Percentiles rank a stretch among this genome's conserved stretches.
Evolutionary conservation across 495 filamentous ascomycete genomes (phyloP).

Genomic region (Amniculicola lignicola): DNA sequence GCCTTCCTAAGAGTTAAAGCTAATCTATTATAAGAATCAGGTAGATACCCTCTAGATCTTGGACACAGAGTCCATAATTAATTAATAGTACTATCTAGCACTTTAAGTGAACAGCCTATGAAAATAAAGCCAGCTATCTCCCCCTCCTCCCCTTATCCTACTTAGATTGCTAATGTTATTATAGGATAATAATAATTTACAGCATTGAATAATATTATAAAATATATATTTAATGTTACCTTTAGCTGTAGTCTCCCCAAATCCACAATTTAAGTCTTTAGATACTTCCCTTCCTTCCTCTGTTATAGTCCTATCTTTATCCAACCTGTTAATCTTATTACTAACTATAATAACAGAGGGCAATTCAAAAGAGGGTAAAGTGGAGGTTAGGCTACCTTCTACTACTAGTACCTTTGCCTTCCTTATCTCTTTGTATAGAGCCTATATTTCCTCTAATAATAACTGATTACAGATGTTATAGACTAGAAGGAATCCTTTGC

Average conservation of each 20-base stretch:
- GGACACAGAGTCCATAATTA: background rate
- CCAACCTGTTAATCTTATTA: background rate
- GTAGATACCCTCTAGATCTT: constrained; percentile 7
- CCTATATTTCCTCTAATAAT: background rate
- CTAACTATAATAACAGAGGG: constrained; percentile 1
- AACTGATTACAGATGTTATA: constrained; percentile 1
- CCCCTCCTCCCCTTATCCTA: background rate
- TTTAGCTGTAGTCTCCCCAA: background rate
- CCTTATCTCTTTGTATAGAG: background rate
- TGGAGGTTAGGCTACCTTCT: constrained; percentile 1
- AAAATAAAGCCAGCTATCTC: background rate
- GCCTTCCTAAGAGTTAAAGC: background rate
- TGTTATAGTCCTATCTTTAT: background rate
- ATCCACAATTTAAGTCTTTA: constrained; percentile 3
- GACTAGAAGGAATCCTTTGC: background rate
- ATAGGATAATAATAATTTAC: background rate
- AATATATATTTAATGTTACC: constrained; percentile 4
- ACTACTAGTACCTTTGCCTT: background rate
- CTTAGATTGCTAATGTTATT: constrained; percentile 1
- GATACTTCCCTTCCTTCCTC: background rate
- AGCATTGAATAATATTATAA: background rate
- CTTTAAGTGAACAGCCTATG: constrained; percentile 5
- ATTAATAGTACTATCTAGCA: constrained; percentile 8
- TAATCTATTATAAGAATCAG: no score
- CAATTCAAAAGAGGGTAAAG: background rate